These are phyloP conservation scores for Xylaria sp. DNA, from an alignment of 2,329 filamentous ascomycete genomes.

Conservation along the genomic window DNA sequence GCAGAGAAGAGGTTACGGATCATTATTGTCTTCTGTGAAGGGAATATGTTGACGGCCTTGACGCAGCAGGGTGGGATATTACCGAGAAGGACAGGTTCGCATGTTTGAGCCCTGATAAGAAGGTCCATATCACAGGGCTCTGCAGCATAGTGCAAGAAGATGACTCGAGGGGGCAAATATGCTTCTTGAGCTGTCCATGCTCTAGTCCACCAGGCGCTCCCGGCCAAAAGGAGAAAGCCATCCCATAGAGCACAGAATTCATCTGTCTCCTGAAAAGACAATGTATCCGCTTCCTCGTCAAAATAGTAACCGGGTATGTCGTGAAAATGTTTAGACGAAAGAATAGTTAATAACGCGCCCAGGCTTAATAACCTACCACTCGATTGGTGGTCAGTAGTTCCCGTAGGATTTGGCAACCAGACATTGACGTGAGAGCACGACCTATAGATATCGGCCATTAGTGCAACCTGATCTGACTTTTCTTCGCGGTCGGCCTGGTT, in stretches of 20 bases:
- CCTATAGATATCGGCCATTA: constrained; percentile 6
- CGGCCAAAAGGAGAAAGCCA: not conserved
- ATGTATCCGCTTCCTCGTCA: not conserved
- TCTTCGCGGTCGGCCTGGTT: not conserved
- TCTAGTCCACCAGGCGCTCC: not conserved
- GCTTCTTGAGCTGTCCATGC: constrained; percentile 4
- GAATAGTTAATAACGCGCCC: not conserved
- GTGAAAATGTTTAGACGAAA: not conserved
- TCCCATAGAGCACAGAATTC: not conserved
- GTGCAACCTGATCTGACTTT: constrained; percentile 4
- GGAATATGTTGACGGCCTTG: not conserved
- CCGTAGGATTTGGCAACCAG: not conserved
- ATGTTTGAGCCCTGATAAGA: not conserved
- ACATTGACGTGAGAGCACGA: constrained; percentile 4
- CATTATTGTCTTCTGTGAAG: not conserved
- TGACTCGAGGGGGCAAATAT: not conserved
- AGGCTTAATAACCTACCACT: not conserved
- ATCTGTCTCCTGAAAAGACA: not conserved
- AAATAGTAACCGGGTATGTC: not conserved
- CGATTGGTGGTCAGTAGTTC: not conserved
- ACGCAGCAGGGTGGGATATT: not conserved
- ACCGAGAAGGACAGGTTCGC: not conserved
- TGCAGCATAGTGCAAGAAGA: not conserved
- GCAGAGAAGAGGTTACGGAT: not conserved
- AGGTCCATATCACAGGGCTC: not conserved